Conservation (phyloP, 257 asterid genomes). For the Solanum pimpinellifolium region DNA sequence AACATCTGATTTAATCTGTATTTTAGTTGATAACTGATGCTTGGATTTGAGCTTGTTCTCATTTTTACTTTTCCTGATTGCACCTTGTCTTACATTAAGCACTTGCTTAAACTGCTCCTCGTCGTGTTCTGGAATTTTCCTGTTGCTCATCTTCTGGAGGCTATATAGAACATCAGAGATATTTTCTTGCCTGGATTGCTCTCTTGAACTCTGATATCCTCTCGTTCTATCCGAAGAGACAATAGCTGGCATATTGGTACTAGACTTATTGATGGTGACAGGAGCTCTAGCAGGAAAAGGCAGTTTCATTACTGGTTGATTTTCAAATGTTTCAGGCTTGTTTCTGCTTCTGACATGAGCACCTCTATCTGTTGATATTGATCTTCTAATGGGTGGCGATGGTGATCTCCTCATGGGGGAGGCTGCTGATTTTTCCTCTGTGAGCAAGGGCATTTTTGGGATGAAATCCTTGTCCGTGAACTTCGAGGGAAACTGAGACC, state of each 20-base stretch:
- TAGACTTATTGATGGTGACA: constrained; percentile 37
- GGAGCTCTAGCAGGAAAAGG: constrained; percentile 66
- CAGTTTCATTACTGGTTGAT: constrained; percentile 32
- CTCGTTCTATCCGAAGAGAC: constrained; percentile 20
- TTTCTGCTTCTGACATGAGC: constrained; percentile 29
- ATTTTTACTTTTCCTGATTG: constrained; percentile 43
- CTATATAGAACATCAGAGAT: constrained; percentile 41
- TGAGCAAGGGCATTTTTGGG: constrained; percentile 35
- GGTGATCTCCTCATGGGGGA: constrained; percentile 44
- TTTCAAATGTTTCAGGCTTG: constrained; percentile 46
- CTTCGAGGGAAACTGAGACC: constrained; percentile 58
- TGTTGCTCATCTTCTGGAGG: constrained; percentile 35
- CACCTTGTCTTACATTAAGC: constrained; percentile 54
- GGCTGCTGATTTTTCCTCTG: constrained; percentile 37
- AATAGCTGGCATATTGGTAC: constrained; percentile 24
- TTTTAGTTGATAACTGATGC: constrained; percentile 38
- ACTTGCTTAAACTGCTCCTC: constrained; percentile 68
- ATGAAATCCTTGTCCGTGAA: constrained; percentile 55
- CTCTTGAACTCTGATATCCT: constrained; percentile 24
- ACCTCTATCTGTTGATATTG: constrained; percentile 74
- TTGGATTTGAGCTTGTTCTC: constrained; percentile 48
- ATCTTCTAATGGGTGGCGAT: constrained; percentile 80
- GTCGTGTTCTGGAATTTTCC: constrained; percentile 46
- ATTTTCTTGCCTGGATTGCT: constrained; percentile 22
- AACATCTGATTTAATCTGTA: constrained; percentile 25